A percentile compares a stretch with the other conserved stretches of the same genome.
These are phyloP conservation scores for Sutorius australiensis DNA, from an alignment of 768 basidiomycete genomes.

Conservation along the genomic window DNA sequence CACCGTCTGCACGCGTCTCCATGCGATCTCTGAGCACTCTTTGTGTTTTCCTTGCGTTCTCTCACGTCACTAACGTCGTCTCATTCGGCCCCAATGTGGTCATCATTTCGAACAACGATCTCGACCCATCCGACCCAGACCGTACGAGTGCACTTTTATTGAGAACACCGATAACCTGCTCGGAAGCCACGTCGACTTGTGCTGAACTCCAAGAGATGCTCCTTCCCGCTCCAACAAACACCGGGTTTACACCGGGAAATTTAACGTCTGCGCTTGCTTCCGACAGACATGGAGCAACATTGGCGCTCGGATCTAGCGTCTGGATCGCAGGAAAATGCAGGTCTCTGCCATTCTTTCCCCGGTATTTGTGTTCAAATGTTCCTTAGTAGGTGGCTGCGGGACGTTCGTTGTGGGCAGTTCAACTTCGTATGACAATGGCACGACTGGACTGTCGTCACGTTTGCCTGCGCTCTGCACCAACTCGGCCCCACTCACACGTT, in stretches of 20 bases:
- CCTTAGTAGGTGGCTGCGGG: slow-evolving; percentile 1
- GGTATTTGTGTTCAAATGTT: background rate
- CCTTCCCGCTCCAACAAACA: background rate
- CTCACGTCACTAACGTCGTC: background rate
- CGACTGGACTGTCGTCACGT: background rate
- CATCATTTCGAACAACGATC: slow-evolving; percentile 13
- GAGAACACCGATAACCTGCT: slow-evolving; percentile 1
- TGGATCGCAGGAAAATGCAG: slow-evolving; percentile 7
- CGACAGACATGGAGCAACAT: slow-evolving; percentile 4
- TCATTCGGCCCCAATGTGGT: slow-evolving; percentile 2
- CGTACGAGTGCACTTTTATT: slow-evolving; percentile 9
- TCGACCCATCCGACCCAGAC: slow-evolving; percentile 5
- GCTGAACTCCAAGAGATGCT: slow-evolving; percentile 7
- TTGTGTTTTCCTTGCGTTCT: background rate
- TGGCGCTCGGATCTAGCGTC: background rate
- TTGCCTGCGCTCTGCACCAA: slow-evolving; percentile 19
- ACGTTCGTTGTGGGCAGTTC: background rate
- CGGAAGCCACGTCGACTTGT: background rate
- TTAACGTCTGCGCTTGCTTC: slow-evolving; percentile 4
- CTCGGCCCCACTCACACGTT: slow-evolving; percentile 18
- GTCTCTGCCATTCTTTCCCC: background rate
- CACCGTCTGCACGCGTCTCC: background rate
- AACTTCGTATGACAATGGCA: background rate
- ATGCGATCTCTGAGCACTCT: background rate
- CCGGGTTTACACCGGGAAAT: slow-evolving; percentile 1